Conservation (phyloP, 768 basidiomycete species). For the Multifurca ochricompacta region DNA sequence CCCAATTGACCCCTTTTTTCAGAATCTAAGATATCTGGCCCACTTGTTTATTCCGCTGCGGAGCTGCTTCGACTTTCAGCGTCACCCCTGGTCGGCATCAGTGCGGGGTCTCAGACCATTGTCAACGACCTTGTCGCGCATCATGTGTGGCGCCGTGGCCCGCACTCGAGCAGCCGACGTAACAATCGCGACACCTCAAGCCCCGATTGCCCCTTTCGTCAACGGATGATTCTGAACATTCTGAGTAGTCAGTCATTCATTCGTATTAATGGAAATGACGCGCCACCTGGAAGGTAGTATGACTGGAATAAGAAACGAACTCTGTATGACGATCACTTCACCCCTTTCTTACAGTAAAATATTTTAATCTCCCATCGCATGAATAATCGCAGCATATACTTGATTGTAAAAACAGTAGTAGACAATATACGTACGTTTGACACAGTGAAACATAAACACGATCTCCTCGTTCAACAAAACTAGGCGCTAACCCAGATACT, state of each 20-base stretch:
- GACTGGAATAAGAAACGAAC: too few species aligned
- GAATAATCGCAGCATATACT: too few species aligned
- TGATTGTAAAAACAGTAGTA: too few species aligned
- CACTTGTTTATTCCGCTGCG: conserved; percentile 2
- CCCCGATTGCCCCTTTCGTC: neutral
- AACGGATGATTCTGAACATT: conserved; percentile 5
- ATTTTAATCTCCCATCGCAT: neutral
- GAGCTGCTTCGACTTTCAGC: conserved; percentile 17
- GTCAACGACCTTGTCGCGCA: conserved; percentile 20
- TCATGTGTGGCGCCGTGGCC: conserved; percentile 21
- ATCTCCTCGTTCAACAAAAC: too few species aligned
- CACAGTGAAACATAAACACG: too few species aligned
- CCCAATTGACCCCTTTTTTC: neutral
- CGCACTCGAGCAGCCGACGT: neutral
- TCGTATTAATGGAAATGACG: neutral
- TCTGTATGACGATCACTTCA: too few species aligned
- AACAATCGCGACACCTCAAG: neutral
- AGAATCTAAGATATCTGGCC: neutral
- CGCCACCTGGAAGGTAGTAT: too few species aligned
- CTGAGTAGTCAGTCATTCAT: neutral
- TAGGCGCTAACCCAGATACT: neutral
- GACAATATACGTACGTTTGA: too few species aligned
- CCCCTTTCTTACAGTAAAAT: neutral
- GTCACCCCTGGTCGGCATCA: conserved; percentile 19
- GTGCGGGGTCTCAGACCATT: neutral